Evolutionary conservation across 352 stramenopile species (phyloP).

Genomic region (Thraustotheca clavata): DNA sequence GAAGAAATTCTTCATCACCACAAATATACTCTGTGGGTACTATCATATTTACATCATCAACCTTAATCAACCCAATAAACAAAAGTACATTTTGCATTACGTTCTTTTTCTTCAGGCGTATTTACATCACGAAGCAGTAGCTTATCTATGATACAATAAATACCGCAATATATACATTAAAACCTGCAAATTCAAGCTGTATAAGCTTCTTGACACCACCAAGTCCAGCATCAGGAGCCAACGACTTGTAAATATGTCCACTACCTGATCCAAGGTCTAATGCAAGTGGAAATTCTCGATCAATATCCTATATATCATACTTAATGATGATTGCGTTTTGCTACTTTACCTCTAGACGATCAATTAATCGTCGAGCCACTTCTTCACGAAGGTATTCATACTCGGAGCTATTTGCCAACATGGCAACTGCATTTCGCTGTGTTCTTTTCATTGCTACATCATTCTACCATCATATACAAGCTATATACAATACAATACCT

Average conservation of each 20-base stretch:
- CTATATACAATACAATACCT: not conserved
- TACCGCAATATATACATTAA: not conserved
- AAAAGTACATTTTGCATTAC: not conserved
- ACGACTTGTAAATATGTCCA: constrained; percentile 76
- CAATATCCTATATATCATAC: constrained; percentile 43
- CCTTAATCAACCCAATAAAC: not conserved
- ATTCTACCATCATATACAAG: not conserved
- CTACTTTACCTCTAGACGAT: constrained; percentile 54
- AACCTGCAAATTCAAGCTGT: constrained; percentile 66
- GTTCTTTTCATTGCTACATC: constrained; percentile 57
- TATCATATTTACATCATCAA: constrained; percentile 24
- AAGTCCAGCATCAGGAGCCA: constrained; percentile 58
- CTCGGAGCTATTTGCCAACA: constrained; percentile 47
- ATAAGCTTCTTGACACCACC: constrained; percentile 68
- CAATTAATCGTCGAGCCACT: constrained; percentile 69
- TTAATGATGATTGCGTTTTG: not conserved
- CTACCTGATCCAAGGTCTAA: constrained; percentile 72
- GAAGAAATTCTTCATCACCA: constrained; percentile 90
- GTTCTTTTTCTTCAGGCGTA: constrained; percentile 19
- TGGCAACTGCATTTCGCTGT: constrained; percentile 70
- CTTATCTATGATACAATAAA: constrained; percentile 32
- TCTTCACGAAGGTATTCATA: constrained; percentile 85
- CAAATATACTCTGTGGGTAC: constrained; percentile 65
- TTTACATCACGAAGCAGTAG: constrained; percentile 56
- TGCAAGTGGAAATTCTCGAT: constrained; percentile 69